Evolutionary conservation across 768 basidiomycete genomes (phyloP), one percentile per base, ranked within the genome.

Genomic region (Kwoniella europaea): DNA sequence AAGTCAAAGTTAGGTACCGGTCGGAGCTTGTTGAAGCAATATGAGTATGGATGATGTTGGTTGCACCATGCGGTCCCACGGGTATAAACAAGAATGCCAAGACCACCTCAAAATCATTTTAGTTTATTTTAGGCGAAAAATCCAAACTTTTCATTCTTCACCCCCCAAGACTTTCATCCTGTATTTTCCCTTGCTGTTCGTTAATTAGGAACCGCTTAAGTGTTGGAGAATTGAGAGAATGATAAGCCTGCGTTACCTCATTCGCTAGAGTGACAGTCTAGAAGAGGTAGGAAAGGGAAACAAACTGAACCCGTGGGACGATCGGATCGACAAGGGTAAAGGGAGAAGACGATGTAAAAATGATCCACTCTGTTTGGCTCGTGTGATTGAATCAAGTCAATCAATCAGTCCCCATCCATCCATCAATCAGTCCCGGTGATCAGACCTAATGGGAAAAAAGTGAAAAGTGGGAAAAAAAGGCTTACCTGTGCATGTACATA

Each of bases 61-160:
- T 15, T 58, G 57, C 57, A 58, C 57, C 57, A 41, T 58, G 57
- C 57, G 57, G 57, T 58, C 57, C 27, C 15, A 27, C 27, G 24
- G 55, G 55, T 18, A 27, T 13, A 58, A 58, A 29, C 24, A 27
- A 16, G 12, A 58, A 58, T 58, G 57, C 57, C 57, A 58, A 41
- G 57, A 58, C 57, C 20, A n/a, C 22, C 10, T 56, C 20, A 56
- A n/a, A 13, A 4, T 13, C 20, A n/a, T 16, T 29, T 58, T 24
- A 58, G 57, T 13, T 58, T 58, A 58, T 58, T 58, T 58, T 58
- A 58, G 57, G 57, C 57, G 57, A 58, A 35, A 15, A 15, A 50
- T 58, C 57, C 10, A 12, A 56, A 22, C 15, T 56, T 27, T 22
- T n/a, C 54, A 56, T 22, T 9, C 54, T n/a, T 56, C 6, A 27